These are phyloP conservation scores for Umbellularia californica DNA, from an alignment of 164 flowering plant species.

Conservation along the genomic window DNA sequence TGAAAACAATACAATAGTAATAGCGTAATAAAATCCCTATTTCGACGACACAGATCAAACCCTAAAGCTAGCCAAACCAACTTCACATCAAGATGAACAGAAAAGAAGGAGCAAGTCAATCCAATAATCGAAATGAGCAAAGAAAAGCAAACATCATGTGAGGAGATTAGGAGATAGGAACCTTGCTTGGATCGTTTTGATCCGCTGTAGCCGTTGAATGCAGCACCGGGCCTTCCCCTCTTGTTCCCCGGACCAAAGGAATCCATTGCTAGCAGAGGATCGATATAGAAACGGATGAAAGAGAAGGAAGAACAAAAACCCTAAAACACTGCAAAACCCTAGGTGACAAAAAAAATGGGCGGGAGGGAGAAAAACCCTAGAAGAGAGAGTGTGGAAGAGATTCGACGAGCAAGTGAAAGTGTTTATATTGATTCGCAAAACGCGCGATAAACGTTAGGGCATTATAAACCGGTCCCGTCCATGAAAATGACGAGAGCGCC, in stretches of 20 bases:
- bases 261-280: slow-evolving; percentile 14
- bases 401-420: no score
- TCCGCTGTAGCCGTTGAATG: slow-evolving; percentile 29
- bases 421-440: no score
- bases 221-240: slow-evolving; percentile 25
- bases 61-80: not conserved
- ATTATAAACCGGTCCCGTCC: no score
- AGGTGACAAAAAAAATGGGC: not conserved
- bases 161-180: slow-evolving; percentile 1
- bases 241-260: slow-evolving; percentile 19
- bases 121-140: not conserved
- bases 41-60: not conserved
- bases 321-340: not conserved
- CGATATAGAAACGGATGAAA: not conserved
- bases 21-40: no score
- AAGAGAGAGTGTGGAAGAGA: not conserved
- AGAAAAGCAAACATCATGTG: not conserved
- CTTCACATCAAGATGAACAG: not conserved
- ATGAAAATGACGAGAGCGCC: no score
- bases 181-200: slow-evolving; percentile 26
- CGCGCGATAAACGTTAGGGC: no score
- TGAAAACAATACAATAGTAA: not conserved
- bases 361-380: slow-evolving; percentile 6
- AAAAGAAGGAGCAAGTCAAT: not conserved
- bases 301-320: not conserved